Base-by-base conservation (phyloP, 2,329 filamentous ascomycete genomes). In the Fusarium nygamai region DNA sequence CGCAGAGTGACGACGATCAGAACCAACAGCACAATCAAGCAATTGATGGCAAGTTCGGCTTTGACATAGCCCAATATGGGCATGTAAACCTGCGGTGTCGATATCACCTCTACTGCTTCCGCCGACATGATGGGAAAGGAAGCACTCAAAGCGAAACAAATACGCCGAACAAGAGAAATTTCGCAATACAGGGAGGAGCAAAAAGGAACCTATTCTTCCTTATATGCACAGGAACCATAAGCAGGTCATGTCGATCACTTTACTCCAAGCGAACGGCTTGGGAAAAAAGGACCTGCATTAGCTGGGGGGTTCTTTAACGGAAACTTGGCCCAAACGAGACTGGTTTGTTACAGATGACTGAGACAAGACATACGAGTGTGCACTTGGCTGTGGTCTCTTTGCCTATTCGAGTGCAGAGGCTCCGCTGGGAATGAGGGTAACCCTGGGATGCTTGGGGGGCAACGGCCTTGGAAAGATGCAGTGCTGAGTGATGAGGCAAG, bases 1-100 rank as follows among this genome's bases (percentile, higher is more conserved):
- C 81, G 69, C 36, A 82, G 58, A 16, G 61, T 56, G 27, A 82
- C 78, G 11, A 80, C 78, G 8, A 65, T 9, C 8, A 82, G 53
- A 31, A 82, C 79, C 19, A 81, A 36, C 27, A 78, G 67, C 43
- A 82, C 80, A n/a, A 82, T 36, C 20, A 82, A 43, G 39, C 72
- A 77, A 65, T 82, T 82, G 64, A 81, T 48, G 38, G 68, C 71
- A 20, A 82, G 73, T 60, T 82, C 78, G 12, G 76, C 78, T 22
- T 43, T 56, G 33, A 82, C 80, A 43, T 71, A 79, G 24, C 64
- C 78, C 60, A 71, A 43, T 11, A 76, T 54, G 6, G 73, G 76
- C 51, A 53, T 48, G 36, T 43, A 69, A 20, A 78, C 51, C 36
- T 64, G 57, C 12, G 69, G 54, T 27, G 71, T 75, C n/a, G 68